Conservation (phyloP, 768 basidiomycete species). For the Baorangia bicolor region DNA sequence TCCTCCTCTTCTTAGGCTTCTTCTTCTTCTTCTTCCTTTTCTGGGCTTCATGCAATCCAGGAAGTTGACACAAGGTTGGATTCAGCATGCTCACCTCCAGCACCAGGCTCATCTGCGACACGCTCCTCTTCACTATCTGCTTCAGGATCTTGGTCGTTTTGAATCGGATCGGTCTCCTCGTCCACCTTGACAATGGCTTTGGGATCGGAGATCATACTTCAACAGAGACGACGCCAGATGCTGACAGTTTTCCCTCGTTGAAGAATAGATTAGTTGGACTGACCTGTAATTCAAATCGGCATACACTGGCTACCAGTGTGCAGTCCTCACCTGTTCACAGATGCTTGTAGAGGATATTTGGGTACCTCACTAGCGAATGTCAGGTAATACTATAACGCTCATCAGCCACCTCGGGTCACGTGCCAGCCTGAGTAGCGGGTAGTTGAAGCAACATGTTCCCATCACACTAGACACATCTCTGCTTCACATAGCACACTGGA, state of each 20-base stretch:
- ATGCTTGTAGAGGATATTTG: background rate
- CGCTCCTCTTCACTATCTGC: conserved; percentile 37
- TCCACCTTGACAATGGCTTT: conserved; percentile 10
- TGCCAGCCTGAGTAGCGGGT: background rate
- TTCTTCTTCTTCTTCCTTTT: conserved; percentile 96
- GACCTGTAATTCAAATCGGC: background rate
- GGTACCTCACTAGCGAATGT: background rate
- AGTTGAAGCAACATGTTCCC: background rate
- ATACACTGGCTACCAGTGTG: background rate
- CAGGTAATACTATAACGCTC: background rate
- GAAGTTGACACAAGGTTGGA: background rate
- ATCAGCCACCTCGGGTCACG: background rate
- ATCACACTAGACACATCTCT: background rate
- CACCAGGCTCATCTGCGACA: conserved; percentile 21
- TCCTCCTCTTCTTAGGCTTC: conserved; percentile 83
- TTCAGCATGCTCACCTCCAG: conserved; percentile 27
- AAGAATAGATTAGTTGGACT: background rate
- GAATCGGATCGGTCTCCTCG: conserved; percentile 10
- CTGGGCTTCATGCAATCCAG: conserved; percentile 39
- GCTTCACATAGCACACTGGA: background rate
- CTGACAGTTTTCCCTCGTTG: background rate
- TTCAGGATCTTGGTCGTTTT: conserved; percentile 23
- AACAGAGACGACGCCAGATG: background rate
- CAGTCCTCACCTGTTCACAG: background rate
- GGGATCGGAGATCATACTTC: conserved; percentile 21